Evolutionary conservation across 2,329 filamentous ascomycete genomes (phyloP).

Genomic region (Alternaria atra): DNA sequence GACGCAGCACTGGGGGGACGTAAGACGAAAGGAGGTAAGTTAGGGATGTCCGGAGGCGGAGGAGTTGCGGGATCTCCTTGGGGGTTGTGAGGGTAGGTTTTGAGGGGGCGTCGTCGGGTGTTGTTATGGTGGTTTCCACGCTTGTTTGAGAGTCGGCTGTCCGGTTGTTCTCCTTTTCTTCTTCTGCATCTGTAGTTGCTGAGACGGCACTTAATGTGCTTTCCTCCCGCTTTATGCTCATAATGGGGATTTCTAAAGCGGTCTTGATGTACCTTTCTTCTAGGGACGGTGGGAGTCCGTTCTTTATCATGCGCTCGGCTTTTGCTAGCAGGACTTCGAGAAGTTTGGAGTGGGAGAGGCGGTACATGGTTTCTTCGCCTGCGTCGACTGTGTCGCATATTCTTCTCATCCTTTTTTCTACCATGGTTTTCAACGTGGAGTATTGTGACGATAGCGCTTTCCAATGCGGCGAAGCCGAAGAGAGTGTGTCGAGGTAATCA

Average conservation of each 20-base stretch:
- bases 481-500: constrained; percentile 74
- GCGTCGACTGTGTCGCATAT: constrained; percentile 86
- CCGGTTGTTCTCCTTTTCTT: background rate
- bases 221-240: constrained; percentile 70
- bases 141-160: background rate
- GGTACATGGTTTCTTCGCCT: constrained; percentile 85
- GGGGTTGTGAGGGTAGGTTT: constrained; percentile 38
- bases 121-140: background rate
- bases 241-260: constrained; percentile 77
- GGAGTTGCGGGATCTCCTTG: constrained; percentile 64
- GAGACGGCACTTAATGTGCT: constrained; percentile 46
- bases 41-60: constrained; percentile 71
- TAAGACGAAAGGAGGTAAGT: constrained; percentile 72
- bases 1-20: constrained; percentile 57
- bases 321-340: constrained; percentile 72
- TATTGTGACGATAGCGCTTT: constrained; percentile 62
- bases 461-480: constrained; percentile 65
- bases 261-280: constrained; percentile 85
- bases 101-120: constrained; percentile 13
- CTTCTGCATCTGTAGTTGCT: constrained; percentile 25
- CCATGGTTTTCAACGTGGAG: constrained; percentile 50
- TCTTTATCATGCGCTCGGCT: constrained; percentile 71
- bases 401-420: constrained; percentile 72
- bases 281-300: constrained; percentile 77
- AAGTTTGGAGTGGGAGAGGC: constrained; percentile 77